phyloP scores from a whole-genome alignment of 306 rosid genomes.

The Prunus mongolica region DNA sequence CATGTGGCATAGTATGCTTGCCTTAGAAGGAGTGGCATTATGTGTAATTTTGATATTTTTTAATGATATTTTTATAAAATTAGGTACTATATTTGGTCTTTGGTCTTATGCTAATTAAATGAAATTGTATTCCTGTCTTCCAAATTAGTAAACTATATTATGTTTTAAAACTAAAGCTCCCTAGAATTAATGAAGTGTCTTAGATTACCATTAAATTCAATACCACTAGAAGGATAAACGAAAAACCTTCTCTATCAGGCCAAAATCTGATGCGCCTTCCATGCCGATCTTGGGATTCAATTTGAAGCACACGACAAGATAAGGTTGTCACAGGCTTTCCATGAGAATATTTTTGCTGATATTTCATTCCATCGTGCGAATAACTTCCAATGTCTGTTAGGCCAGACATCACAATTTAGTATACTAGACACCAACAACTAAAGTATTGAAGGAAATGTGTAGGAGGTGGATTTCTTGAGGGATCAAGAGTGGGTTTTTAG shows the following conservation, averaged over 20 bases:
- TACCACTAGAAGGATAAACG: constrained; percentile 10
- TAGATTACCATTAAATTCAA: constrained; percentile 10
- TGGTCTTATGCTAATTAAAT: too few species aligned
- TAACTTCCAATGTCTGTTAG: constrained; percentile 63
- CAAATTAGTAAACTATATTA: too few species aligned
- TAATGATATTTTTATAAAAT: too few species aligned
- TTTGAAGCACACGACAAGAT: constrained; percentile 58
- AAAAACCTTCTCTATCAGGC: constrained; percentile 89
- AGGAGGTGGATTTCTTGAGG: neutral
- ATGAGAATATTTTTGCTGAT: constrained; percentile 72
- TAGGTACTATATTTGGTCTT: too few species aligned
- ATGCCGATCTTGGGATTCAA: constrained; percentile 48
- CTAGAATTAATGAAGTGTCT: too few species aligned
- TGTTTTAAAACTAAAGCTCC: too few species aligned
- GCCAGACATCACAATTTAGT: constrained; percentile 22
- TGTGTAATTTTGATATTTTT: too few species aligned
- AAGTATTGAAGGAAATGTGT: neutral
- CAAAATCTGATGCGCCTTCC: constrained; percentile 83
- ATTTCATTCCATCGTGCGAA: constrained; percentile 87
- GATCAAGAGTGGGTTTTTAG: neutral
- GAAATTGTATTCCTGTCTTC: too few species aligned
- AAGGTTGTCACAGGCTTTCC: constrained; percentile 75
- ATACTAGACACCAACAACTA: constrained; percentile 20
- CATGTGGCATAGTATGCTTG: too few species aligned
- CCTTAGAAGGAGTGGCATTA: too few species aligned